These are phyloP conservation scores for Citrus inodora DNA, from an alignment of 345 rosid genomes.

Conservation along the genomic window DNA sequence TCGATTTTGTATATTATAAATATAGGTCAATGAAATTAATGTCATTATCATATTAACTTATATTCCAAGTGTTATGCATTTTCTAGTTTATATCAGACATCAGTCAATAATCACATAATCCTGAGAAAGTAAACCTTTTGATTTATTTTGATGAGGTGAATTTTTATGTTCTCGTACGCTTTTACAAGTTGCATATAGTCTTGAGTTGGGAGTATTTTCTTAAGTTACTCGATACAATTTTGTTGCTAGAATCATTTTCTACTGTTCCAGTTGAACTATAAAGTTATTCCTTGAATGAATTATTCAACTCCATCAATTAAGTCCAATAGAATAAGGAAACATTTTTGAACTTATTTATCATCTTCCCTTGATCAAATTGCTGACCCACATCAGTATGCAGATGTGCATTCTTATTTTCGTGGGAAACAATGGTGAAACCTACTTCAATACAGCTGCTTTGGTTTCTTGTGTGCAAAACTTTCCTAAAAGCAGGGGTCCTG, in stretches of 20 bases:
- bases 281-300: background rate
- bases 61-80: background rate
- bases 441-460: slow-evolving; percentile 89
- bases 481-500: slow-evolving; percentile 95
- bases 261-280: background rate
- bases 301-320: background rate
- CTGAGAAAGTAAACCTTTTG: background rate
- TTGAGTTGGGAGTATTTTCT: background rate
- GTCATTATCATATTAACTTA: background rate
- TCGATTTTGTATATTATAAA: background rate
- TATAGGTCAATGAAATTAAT: background rate
- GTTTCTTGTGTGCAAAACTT: slow-evolving; percentile 97
- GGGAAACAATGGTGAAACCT: slow-evolving; percentile 95
- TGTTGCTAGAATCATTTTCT: background rate
- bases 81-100: background rate
- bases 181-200: background rate
- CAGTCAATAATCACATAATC: background rate
- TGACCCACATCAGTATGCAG: slow-evolving; percentile 36
- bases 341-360: background rate
- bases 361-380: slow-evolving; percentile 8
- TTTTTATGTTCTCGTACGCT: background rate
- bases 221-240: background rate
- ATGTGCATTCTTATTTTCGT: slow-evolving; percentile 91
- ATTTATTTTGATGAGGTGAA: background rate
- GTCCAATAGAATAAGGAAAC: background rate